Evolutionary conservation across 2,329 filamentous ascomycete species (phyloP).

Genomic region (Penicillium sp.): DNA sequence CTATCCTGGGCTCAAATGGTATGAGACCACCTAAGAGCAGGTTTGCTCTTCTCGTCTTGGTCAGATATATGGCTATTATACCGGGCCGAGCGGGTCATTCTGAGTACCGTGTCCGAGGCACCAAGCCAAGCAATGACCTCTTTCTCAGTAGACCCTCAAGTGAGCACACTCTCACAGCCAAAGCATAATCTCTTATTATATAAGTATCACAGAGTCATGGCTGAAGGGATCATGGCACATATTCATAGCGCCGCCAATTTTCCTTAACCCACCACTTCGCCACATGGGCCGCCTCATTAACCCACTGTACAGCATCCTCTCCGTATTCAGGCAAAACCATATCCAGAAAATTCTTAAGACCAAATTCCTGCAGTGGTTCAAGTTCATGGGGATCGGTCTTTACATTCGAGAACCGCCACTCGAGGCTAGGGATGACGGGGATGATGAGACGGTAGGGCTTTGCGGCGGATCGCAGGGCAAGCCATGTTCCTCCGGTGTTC

Average conservation of each 20-base stretch:
- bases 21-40: neutral
- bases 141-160: neutral
- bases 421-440: constrained; percentile 70
- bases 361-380: constrained; percentile 33
- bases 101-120: neutral
- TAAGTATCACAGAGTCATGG: neutral
- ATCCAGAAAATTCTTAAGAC: constrained; percentile 26
- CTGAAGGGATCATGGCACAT: constrained; percentile 1
- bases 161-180: neutral
- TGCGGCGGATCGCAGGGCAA: constrained; percentile 70
- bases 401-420: constrained; percentile 36
- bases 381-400: constrained; percentile 35
- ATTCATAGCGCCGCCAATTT: constrained; percentile 24
- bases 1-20: neutral
- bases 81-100: neutral
- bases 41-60: neutral
- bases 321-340: constrained; percentile 28
- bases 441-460: constrained; percentile 70
- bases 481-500: constrained; percentile 47
- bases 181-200: neutral
- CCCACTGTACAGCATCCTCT: constrained; percentile 36
- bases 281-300: constrained; percentile 36
- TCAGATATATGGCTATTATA: neutral
- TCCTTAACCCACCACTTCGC: constrained; percentile 42
- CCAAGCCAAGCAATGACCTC: neutral